These are phyloP conservation scores for Sophora flavescens DNA, from an alignment of 306 rosid genomes.

Conservation along the genomic window DNA sequence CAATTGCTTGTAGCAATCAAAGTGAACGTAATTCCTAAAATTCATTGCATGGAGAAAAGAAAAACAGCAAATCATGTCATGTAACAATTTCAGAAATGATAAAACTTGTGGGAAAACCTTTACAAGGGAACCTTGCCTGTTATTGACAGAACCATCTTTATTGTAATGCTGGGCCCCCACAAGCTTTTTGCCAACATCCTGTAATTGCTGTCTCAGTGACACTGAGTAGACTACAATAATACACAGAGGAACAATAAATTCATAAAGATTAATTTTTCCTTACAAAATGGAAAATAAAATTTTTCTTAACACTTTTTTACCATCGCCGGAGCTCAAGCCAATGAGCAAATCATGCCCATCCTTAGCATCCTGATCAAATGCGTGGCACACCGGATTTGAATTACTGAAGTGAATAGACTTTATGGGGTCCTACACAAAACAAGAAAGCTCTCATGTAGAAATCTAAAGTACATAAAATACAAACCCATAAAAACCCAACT, in stretches of 20 bases:
- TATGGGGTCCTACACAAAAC: constrained; percentile 84
- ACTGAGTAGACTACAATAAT: constrained; percentile 89
- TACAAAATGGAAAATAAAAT: constrained; percentile 30
- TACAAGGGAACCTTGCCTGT: constrained; percentile 66
- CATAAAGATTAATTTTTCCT: constrained; percentile 46
- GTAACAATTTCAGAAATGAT: constrained; percentile 6
- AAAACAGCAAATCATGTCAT: constrained; percentile 24
- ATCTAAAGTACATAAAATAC: constrained; percentile 38
- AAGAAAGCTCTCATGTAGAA: constrained; percentile 51
- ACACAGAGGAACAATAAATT: constrained; percentile 51
- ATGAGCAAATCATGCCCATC: constrained; percentile 97
- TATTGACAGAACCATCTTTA: constrained; percentile 93
- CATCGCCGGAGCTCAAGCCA: constrained; percentile 93
- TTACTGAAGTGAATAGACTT: constrained; percentile 95
- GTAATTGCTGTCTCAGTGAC: constrained; percentile 98
- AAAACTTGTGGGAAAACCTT: neutral
- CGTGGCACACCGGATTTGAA: constrained; percentile 87
- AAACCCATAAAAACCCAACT: neutral
- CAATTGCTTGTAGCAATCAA: constrained; percentile 11
- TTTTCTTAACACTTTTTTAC: constrained; percentile 50
- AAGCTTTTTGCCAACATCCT: constrained; percentile 98
- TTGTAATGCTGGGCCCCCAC: constrained; percentile 95
- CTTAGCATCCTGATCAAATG: constrained; percentile 93
- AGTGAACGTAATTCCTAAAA: neutral
- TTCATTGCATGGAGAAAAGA: neutral